Evolutionary conservation across 345 rosid genomes (phyloP), one percentile per base, ranked within the genome.

Genomic region (Luvunga scandens): DNA sequence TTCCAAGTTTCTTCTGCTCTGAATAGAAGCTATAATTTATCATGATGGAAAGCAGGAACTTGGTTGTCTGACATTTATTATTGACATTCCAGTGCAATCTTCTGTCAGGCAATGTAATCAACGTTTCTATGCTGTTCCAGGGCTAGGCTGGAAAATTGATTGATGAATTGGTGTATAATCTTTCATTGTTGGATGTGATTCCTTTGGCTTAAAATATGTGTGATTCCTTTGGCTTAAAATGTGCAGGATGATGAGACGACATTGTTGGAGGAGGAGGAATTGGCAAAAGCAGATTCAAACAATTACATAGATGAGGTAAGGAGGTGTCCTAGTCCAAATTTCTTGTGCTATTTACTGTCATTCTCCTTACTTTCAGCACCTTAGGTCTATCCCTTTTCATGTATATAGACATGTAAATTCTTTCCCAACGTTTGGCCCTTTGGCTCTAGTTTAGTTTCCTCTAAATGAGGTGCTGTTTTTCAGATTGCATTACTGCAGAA

Each of bases 241-340:
- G 73, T 31, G 59, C 75, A 96, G 98, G 99, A 96, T 87, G 98
- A 96, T 79, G 99, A 96, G 87, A 86, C 97, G 45, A 94, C 99
- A 70, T 85, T 94, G 80, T 85, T 85, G 5, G 93, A 89, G 71
- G 99, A 96, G 88, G 98, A 96, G 86, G 92, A 91, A 81, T 74
- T 96, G 81, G 95, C 95, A 65, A 90, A 88, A 84, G 89, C 81
- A 72, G 99, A 96, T 86, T 70, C 83, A 80, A 82, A 78, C 69
- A 88, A 89, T 83, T 89, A 85, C 34, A 72, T 75, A 28, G 92
- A 96, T 82, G 99, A 96, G 97, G 99, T 94, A 83, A 76, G 56
- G 42, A 59, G 69, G 56, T 74, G 66, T 76, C 57, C 7, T 53
- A 22, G 57, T 18, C 22, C 22, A 25, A 59, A 31, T 80, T 27